Evolutionary conservation across 441 rosid genomes (phyloP).

Genomic region (Melastoma candidum): DNA sequence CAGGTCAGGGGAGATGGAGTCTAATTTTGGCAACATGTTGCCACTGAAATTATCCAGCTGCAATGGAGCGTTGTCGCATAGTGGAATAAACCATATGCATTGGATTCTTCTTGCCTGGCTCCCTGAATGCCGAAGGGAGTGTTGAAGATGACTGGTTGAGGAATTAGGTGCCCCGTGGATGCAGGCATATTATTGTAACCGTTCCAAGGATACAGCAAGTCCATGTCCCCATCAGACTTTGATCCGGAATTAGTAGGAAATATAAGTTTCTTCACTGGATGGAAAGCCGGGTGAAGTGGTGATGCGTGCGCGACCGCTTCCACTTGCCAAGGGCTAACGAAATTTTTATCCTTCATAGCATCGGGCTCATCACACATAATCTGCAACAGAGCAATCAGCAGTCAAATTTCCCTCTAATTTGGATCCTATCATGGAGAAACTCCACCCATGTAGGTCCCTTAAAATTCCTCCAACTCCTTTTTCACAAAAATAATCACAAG

Average conservation of each 20-base stretch:
- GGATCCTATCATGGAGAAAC: too few relatives aligned
- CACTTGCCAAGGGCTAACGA: conserved; percentile 91
- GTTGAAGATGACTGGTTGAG: conserved; percentile 35
- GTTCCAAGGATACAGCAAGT: conserved; percentile 30
- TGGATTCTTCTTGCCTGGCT: conserved; percentile 86
- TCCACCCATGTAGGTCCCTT: too few relatives aligned
- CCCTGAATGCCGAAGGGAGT: conserved; percentile 99
- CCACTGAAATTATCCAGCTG: conserved; percentile 26
- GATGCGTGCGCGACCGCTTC: conserved; percentile 37
- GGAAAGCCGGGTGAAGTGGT: conserved; percentile 36
- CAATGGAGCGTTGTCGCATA: conserved; percentile 25
- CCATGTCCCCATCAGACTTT: conserved; percentile 42
- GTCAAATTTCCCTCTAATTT: too few relatives aligned
- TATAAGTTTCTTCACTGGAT: conserved; percentile 54
- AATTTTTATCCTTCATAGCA: conserved; percentile 48
- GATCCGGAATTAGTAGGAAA: conserved; percentile 32
- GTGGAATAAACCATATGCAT: conserved; percentile 33
- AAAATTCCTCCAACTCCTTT: too few relatives aligned
- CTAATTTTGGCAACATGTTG: conserved; percentile 30
- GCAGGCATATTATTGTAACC: conserved; percentile 30
- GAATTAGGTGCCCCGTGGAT: conserved; percentile 30
- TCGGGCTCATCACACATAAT: conserved; percentile 91
- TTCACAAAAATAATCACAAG: too few relatives aligned
- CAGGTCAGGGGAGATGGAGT: conserved; percentile 41
- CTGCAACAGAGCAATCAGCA: conserved; percentile 23